Base-by-base conservation (phyloP, 2,329 filamentous ascomycete species). In the Neofusicoccum sp. region DNA sequence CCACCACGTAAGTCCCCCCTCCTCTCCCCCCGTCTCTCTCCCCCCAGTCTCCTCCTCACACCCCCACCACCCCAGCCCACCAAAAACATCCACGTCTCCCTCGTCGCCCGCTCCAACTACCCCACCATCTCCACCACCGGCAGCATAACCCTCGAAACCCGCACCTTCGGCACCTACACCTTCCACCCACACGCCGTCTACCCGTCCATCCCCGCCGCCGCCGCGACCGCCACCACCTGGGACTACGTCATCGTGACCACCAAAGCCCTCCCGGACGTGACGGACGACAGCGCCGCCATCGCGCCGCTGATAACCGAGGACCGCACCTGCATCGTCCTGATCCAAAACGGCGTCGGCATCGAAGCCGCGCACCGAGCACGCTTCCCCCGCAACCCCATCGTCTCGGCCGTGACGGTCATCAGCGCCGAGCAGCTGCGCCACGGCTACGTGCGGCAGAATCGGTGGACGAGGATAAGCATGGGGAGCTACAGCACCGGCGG, bases 91-190 rank as follows among this genome's bases (percentile, higher is more conserved):
- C 79, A 84, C 63, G 86, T 90, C 56, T 91, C 89, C 4, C 85
- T 91, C 48, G 86, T 91, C 61, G 91, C 89, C 66, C 85, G 90
- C 54, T 91, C 89, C 44, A 92, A 92, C 78, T 92, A 90, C 79
- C 75, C 80, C 29, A 84, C 84, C 37, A 87, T 92, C 49, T 81
- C 83, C 60, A 74, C 78, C 8, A 77, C 82, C 29, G 90, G 89
- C 54, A 89, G 89, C 54, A 89, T 92, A 71, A 77, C 79, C 34
- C 77, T 93, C 39, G 81, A 84, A 56, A 91, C 89, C 4, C 86
- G 83, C 56, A 82, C 85, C 58, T 92, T 89, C 72, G 88, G 89
- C 47, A 80, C 87, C 73, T 90, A 90, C 74, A 82, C 76, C 28
- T 92, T 90, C 78, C 77, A 66, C 41, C 84, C 90, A 3, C 74